Evolutionary conservation across 192 early-diverging fungal species (phyloP).

Genomic region (Coemansia sp.): DNA sequence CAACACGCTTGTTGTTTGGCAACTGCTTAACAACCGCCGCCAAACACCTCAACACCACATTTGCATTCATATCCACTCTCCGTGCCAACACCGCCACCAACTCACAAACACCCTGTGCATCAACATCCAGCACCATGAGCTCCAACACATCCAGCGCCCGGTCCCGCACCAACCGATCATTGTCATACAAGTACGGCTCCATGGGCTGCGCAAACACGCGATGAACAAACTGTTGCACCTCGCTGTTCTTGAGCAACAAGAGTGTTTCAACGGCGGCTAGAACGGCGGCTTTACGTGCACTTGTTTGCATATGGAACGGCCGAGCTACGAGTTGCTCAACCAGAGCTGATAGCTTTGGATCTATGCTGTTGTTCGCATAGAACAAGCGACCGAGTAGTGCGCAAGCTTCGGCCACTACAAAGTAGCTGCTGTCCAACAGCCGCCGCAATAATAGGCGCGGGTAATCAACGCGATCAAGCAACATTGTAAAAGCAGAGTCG

Average conservation of each 20-base stretch:
- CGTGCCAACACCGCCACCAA: slow-evolving; percentile 1
- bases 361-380: neutral
- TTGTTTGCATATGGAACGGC: neutral
- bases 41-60: slow-evolving; percentile 24
- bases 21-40: slow-evolving; percentile 27
- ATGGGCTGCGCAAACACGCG: slow-evolving; percentile 1
- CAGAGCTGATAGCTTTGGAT: slow-evolving; percentile 13
- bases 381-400: slow-evolving; percentile 20
- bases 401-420: slow-evolving; percentile 40
- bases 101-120: neutral
- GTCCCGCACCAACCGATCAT: slow-evolving; percentile 39
- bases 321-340: neutral
- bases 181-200: slow-evolving; percentile 29
- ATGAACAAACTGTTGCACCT: slow-evolving; percentile 3
- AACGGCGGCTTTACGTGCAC: neutral
- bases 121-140: slow-evolving; percentile 5
- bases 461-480: slow-evolving; percentile 20
- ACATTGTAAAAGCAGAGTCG: neutral
- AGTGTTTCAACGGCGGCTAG: slow-evolving; percentile 5
- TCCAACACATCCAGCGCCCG: slow-evolving; percentile 45
- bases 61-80: neutral
- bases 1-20: neutral
- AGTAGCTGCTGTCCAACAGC: slow-evolving; percentile 39
- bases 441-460: slow-evolving; percentile 22
- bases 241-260: neutral